Evolutionary conservation across 768 basidiomycete species (phyloP), one percentile per base, ranked within the genome.

Genomic region (Trametes cingulata): DNA sequence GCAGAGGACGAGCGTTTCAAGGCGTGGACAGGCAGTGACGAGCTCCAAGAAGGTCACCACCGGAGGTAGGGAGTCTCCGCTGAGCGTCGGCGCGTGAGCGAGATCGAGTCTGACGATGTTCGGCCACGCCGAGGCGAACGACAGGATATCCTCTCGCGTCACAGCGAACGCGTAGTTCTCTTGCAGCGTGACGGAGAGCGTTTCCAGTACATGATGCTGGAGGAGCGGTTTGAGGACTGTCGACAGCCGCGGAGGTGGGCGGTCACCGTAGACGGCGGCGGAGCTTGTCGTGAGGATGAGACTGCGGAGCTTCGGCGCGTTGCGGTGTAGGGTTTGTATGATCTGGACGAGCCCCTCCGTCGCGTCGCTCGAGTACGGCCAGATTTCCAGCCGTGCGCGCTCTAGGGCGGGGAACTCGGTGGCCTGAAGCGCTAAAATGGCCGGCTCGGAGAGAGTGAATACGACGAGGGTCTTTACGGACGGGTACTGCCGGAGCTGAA

Each of bases 341-440:
- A 36, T 13, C 12, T 49, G 56, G 0, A 25, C 49, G 17, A 57
- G 47, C n/a, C 25, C 37, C n/a, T 49, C 46, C 19, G 56, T 57
- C 12, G 56, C 56, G 13, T 57, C 47, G 40, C 56, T 57, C 2
- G 56, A 57, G 24, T 57, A 47, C n/a, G 56, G 56, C 56, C 56
- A 57, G 12, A 57, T 25, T 22, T 57, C 56, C 27, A 57, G 19
- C 15, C 47, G 56, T 12, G 20, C 25, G 1, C n/a, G 37, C 39
- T 57, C 56, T n/a, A 50, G 27, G 2, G 19, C 15, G 1, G 56
- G 56, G 47, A 57, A 42, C 13, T 57, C 56, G 17, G 47, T 49
- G 0, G 25, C 17, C 20, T 41, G 25, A 25, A 57, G 27, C 10
- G 56, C 47, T 6, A 10, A 24, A 1, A 33, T 33, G 15, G 49